phyloP scores from a whole-genome alignment of 148 eudicot species.

The Vaccinium vitisidaea region DNA sequence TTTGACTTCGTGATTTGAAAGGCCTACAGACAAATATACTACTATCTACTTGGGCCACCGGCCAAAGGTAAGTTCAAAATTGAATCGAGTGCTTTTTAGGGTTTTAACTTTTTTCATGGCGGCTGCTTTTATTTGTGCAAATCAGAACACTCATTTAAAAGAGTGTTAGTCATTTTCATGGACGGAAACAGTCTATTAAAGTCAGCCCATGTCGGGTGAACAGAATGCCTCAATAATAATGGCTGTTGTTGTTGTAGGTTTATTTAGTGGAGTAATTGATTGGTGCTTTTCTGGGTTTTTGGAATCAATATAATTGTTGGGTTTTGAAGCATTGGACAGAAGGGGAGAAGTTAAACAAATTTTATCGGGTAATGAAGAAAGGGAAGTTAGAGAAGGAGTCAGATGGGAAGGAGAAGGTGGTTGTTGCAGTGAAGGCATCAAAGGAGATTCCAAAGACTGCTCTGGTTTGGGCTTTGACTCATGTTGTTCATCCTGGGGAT shows the following conservation, averaged over 20 bases:
- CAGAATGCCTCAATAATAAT: background rate
- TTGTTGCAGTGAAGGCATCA: constrained; percentile 95
- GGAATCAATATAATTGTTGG: constrained; percentile 1
- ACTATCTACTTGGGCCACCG: background rate
- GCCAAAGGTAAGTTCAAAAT: background rate
- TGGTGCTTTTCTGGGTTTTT: background rate
- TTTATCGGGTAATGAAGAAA: constrained; percentile 30
- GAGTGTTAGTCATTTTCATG: background rate
- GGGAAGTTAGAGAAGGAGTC: constrained; percentile 37
- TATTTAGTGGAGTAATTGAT: background rate
- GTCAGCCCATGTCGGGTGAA: background rate
- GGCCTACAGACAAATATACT: background rate
- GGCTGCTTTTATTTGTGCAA: background rate
- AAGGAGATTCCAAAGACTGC: constrained; percentile 86
- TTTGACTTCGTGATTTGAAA: constrained; percentile 10
- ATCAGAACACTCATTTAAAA: too few relatives aligned
- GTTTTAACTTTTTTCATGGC: background rate
- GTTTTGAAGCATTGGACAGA: background rate
- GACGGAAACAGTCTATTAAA: background rate
- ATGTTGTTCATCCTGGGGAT: constrained; percentile 98
- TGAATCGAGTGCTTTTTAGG: background rate
- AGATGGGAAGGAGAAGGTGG: constrained; percentile 60
- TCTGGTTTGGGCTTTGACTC: constrained; percentile 91
- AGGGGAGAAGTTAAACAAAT: background rate
- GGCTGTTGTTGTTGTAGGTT: background rate